Percentiles rank a stretch among this genome's conserved stretches.
Evolutionary conservation across 2,329 filamentous ascomycete species (phyloP).

Genomic region (Aspergillus sojae): DNA sequence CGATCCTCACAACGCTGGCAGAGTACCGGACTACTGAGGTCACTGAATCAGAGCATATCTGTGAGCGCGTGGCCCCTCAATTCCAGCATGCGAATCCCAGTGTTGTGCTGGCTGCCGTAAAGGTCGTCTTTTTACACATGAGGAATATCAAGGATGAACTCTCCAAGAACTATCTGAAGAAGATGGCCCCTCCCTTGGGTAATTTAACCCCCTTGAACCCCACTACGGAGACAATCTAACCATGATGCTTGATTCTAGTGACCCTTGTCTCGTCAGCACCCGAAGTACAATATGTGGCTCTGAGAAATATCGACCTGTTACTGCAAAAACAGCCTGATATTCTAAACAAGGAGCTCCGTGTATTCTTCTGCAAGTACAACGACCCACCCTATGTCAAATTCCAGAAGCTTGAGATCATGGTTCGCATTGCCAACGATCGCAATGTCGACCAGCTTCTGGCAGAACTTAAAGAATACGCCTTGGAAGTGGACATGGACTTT

Average conservation of each 20-base stretch:
- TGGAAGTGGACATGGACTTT: constrained; percentile 99
- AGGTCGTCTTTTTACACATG: constrained; percentile 98
- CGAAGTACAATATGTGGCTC: constrained; percentile 95
- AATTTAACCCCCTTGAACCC: constrained; percentile 35
- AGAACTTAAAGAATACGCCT: constrained; percentile 93
- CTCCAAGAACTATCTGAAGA: constrained; percentile 86
- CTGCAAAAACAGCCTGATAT: constrained; percentile 96
- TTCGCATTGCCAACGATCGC: constrained; percentile 94
- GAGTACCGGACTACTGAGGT: constrained; percentile 84
- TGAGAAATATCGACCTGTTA: constrained; percentile 93
- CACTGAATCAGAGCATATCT: constrained; percentile 97
- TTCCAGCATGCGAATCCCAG: constrained; percentile 99
- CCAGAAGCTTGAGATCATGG: constrained; percentile 98
- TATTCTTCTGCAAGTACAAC: constrained; percentile 99
- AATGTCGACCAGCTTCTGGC: constrained; percentile 94
- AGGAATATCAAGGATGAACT: constrained; percentile 76
- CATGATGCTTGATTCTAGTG: constrained; percentile 58
- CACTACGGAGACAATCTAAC: background rate
- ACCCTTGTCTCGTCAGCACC: constrained; percentile 93
- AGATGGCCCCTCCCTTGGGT: constrained; percentile 97
- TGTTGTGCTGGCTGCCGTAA: constrained; percentile 95
- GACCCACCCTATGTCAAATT: constrained; percentile 97
- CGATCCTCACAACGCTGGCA: constrained; percentile 84
- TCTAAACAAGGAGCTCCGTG: constrained; percentile 92
- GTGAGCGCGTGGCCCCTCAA: constrained; percentile 91